Evolutionary conservation across 805 yeast genomes (phyloP), one percentile per base, ranked within the genome.

Genomic region (Saturnispora sanitii): DNA sequence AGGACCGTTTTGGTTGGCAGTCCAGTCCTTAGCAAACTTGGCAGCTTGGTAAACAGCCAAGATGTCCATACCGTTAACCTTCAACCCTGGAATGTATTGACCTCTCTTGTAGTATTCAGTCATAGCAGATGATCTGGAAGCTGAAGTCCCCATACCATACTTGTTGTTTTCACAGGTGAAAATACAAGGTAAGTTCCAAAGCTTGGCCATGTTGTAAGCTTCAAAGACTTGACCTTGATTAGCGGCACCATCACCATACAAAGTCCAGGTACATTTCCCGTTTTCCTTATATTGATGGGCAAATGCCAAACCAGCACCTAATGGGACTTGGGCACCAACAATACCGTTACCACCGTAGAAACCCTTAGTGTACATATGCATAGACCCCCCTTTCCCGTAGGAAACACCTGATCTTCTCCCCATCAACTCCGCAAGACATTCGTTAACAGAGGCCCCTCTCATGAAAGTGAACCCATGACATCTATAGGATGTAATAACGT

Each of bases 331-430:
- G 40, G 97, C 98, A 63, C 98, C 98, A 42, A 92, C 98, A 64
- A 92, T 92, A 73, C 98, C 98, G 69, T 92, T 92, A 68, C 98
- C 98, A 64, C 98, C 98, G 67, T 82, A 92, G 74, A 92, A 92
- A 47, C 94, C 94, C 35, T 81, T 79, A 37, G 94, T 84, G 64
- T 80, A 92, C 88, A 92, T 84, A 71, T 92, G 98, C 98, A 92
- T 92, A 50, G 98, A 92, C 56, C 98, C 98, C 72, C 98, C 98
- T 69, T 92, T 92, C 70, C 98, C 98, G 68, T 70, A 80, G 33
- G 96, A 82, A 46, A 84, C 94, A 73, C 98, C 97, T 44, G 81
- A 69, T 71, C 95, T 80, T 70, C 82, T 82, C 56, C 98, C 98
- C 90, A 92, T 82, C 64, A 92, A 75, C 70, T 92, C 98, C 49